Evolutionary conservation across 2,329 filamentous ascomycete genomes (phyloP).

Genomic region (Arthrocladium fulminans): DNA sequence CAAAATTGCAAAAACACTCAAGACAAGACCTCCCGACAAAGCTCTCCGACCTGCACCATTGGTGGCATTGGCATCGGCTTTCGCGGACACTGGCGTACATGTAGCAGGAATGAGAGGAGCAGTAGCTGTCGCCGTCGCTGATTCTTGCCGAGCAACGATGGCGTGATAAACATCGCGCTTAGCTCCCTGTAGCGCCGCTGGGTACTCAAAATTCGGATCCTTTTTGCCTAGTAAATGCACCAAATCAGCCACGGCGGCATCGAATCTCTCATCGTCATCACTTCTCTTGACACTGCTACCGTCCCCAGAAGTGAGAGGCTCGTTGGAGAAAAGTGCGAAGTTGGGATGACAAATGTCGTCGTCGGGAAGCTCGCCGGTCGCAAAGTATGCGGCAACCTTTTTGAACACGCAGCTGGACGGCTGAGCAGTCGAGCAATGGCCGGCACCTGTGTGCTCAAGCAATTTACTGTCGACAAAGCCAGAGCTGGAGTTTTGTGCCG

Average conservation of each 20-base stretch:
- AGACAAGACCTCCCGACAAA: too few relatives aligned
- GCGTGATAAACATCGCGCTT: neutral
- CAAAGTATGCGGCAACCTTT: constrained; percentile 27
- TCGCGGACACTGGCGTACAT: too few relatives aligned
- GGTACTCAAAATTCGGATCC: constrained; percentile 5
- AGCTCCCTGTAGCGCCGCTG: neutral
- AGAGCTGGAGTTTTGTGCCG: constrained; percentile 21
- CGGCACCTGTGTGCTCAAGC: constrained; percentile 15
- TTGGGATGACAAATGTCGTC: neutral
- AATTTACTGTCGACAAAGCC: constrained; percentile 21
- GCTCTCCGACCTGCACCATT: too few relatives aligned
- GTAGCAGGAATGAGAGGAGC: too few relatives aligned
- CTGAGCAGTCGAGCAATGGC: neutral
- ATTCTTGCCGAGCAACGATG: too few relatives aligned
- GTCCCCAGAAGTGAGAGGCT: neutral
- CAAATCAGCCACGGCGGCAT: neutral
- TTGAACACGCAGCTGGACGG: constrained; percentile 24
- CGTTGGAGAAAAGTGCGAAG: neutral
- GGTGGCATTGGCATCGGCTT: too few relatives aligned
- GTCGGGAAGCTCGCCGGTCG: constrained; percentile 28
- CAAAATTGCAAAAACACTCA: too few relatives aligned
- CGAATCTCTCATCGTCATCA: neutral
- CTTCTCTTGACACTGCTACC: neutral
- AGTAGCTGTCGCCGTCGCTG: too few relatives aligned
- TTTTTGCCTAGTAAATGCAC: neutral